Evolutionary conservation across 176 grass and related monocot species (phyloP), one percentile per base, ranked within the genome.

Genomic region (Bromus sterilis): DNA sequence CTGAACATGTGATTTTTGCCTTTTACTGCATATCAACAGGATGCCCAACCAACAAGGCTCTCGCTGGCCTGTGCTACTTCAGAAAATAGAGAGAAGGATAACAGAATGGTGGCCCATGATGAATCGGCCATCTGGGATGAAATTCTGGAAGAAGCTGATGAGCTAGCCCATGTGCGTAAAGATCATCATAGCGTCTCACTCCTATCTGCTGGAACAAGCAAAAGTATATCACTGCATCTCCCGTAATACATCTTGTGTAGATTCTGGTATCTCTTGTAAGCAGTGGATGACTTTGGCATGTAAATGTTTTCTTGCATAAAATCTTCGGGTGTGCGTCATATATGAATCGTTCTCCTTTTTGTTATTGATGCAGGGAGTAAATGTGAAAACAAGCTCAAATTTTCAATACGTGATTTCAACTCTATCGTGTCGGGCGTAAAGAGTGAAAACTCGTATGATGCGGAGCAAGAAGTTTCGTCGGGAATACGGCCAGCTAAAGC

Each of bases 331-430:
- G 24, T 25, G 73, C 70, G 62, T 60, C 8, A 4, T 80, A 32
- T 76, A 33, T 36, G 35, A 26, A 4, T 3, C 10, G 11, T 40
- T 82, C 28, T 66, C 80, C 65, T 62, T 87, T 68, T 76, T 60
- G 62, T 15, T 11, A 30, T 66, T 78, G 24, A 36, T 78, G 59
- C 76, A 93, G 95, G 84, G 78, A 78, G 32, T 63, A 91, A 68
- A 86, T 61, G 35, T 78, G 91, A 77, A 40, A 79, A 80, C 20
- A 93, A 89, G 59, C 74, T 75, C 41, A 92, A 34, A 24, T 97
- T 94, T 78, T 98, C 90, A 30, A 67, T 87, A 58, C 84, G 32
- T 78, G 87, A 78, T 73, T 75, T 35, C 25, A 33, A 5, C 42
- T 84, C 63, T 89, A 24, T 18, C 56, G 29, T 58, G 39, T 55